A percentile compares a stretch with the other conserved stretches of the same genome.
Evolutionary conservation across 352 stramenopile species (phyloP).

Genomic region (Discostella stelligera): DNA sequence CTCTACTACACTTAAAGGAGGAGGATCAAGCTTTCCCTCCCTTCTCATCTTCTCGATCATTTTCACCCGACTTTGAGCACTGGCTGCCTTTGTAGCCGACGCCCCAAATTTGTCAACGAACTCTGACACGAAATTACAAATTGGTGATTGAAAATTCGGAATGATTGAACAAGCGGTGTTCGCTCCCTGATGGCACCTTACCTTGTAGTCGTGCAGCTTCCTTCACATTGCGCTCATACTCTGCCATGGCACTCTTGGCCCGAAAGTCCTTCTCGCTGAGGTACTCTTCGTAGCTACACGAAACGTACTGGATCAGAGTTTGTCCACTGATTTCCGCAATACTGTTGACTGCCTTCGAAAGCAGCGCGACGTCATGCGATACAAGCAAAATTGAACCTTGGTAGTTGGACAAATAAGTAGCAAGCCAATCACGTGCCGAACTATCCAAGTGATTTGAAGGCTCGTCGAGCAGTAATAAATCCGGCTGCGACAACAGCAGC

Average conservation of each 20-base stretch:
- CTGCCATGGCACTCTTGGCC: conserved; percentile 61
- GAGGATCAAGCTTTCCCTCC: conserved; percentile 77
- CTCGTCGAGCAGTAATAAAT: conserved; percentile 96
- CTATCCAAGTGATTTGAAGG: conserved; percentile 98
- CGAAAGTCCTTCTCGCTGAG: conserved; percentile 77
- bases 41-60: conserved; percentile 82
- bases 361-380: conserved; percentile 94
- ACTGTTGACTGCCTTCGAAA: conserved; percentile 90
- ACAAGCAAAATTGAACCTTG: conserved; percentile 95
- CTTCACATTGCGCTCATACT: conserved; percentile 81
- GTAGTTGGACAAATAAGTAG: conserved; percentile 95
- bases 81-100: conserved; percentile 81
- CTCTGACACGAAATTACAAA: conserved; percentile 3
- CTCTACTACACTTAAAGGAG: conserved; percentile 53
- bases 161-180: background rate
- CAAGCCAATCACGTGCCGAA: conserved; percentile 93
- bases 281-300: conserved; percentile 82
- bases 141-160: background rate
- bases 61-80: conserved; percentile 84
- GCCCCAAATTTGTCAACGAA: conserved; percentile 84
- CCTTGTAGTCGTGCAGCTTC: conserved; percentile 73
- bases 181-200: background rate
- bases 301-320: conserved; percentile 77
- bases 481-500: conserved; percentile 93
- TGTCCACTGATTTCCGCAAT: conserved; percentile 79